Evolutionary conservation across 2,329 filamentous ascomycete species (phyloP).

Genomic region (Ophiostoma montium): DNA sequence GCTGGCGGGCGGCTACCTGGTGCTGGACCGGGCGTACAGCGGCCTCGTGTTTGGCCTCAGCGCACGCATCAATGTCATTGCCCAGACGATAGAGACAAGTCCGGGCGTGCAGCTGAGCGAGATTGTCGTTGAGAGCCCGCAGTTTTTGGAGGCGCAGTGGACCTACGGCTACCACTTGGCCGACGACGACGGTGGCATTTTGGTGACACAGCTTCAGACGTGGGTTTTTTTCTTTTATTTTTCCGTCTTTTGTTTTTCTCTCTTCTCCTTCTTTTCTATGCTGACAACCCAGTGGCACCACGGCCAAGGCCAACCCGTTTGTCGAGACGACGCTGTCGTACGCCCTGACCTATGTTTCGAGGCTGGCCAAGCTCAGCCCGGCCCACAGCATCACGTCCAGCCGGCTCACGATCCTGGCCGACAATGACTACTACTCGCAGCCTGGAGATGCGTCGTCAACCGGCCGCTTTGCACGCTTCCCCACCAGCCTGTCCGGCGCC

Average conservation of each 20-base stretch:
- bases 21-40: slow-evolving; percentile 76
- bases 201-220: slow-evolving; percentile 65
- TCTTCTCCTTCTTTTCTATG: slow-evolving; percentile 15
- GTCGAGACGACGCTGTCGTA: slow-evolving; percentile 86
- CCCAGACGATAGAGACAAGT: slow-evolving; percentile 41
- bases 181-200: slow-evolving; percentile 61
- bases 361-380: slow-evolving; percentile 20
- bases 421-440: slow-evolving; percentile 93
- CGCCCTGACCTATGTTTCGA: slow-evolving; percentile 65
- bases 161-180: slow-evolving; percentile 65
- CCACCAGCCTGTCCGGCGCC: slow-evolving; percentile 58
- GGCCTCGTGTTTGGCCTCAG: slow-evolving; percentile 57
- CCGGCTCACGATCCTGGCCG: slow-evolving; percentile 75
- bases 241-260: not conserved
- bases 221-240: slow-evolving; percentile 32
- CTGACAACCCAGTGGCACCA: slow-evolving; percentile 23
- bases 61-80: slow-evolving; percentile 52
- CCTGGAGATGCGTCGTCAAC: slow-evolving; percentile 24
- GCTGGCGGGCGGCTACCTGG: slow-evolving; percentile 85
- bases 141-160: slow-evolving; percentile 81
- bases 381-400: slow-evolving; percentile 47
- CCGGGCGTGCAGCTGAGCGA: slow-evolving; percentile 51
- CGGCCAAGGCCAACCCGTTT: slow-evolving; percentile 56
- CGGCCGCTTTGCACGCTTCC: slow-evolving; percentile 60
- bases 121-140: slow-evolving; percentile 79